phyloP scores from a whole-genome alignment of 305 asterid species.

The Solanum hybrid region DNA sequence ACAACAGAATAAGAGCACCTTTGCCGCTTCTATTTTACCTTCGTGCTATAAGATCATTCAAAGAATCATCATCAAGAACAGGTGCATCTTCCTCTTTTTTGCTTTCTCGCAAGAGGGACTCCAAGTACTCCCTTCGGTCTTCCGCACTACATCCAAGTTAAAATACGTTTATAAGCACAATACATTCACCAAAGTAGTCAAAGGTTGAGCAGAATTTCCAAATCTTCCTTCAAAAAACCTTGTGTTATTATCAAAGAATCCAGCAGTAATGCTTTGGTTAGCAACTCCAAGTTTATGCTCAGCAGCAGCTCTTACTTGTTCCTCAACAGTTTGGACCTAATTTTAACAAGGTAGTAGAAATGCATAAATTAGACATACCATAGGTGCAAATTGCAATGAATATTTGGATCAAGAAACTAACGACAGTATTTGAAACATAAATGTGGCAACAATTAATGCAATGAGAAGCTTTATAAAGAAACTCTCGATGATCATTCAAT shows the following conservation, averaged over 20 bases:
- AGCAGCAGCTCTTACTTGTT: slow-evolving; percentile 99
- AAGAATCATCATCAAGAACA: slow-evolving; percentile 92
- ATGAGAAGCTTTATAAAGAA: not conserved
- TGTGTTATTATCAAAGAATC: slow-evolving; percentile 95
- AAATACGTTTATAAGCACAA: slow-evolving; percentile 10
- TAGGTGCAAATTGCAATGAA: not conserved
- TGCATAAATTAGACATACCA: not conserved
- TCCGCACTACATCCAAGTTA: slow-evolving; percentile 64
- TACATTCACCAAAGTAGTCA: not conserved
- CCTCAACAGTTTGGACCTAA: slow-evolving; percentile 97
- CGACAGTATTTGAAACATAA: not conserved
- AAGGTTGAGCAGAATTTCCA: not conserved
- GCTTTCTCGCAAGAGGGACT: slow-evolving; percentile 94
- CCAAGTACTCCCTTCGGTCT: slow-evolving; percentile 98
- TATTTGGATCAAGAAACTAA: not conserved
- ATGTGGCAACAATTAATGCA: not conserved
- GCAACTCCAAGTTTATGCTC: slow-evolving; percentile 99
- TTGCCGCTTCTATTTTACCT: slow-evolving; percentile 33
- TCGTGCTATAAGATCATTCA: slow-evolving; percentile 92
- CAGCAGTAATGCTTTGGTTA: slow-evolving; percentile 99
- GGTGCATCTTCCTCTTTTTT: slow-evolving; percentile 95
- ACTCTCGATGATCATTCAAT: not conserved
- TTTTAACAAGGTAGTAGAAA: slow-evolving; percentile 13
- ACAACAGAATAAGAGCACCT: not conserved
- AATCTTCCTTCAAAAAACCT: slow-evolving; percentile 39